These are phyloP conservation scores for Simplicillium aogashimaense DNA, from an alignment of 2,329 filamentous ascomycete species.

Conservation along the genomic window DNA sequence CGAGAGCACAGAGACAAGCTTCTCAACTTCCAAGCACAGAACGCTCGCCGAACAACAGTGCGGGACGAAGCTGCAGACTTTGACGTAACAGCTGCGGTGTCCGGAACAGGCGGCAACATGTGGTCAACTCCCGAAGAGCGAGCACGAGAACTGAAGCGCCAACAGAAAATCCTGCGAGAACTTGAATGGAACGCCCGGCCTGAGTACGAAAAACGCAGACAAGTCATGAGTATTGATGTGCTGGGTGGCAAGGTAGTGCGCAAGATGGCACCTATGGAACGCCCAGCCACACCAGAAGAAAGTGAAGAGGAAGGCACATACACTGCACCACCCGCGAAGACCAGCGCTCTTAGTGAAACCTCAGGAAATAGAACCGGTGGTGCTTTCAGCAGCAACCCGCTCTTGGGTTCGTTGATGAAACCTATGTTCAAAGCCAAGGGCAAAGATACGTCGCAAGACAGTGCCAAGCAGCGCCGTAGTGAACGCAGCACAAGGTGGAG, in stretches of 20 bases:
- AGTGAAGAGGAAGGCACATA: conserved; percentile 24
- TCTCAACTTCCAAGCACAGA: conserved; percentile 74
- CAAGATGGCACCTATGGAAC: conserved; percentile 55
- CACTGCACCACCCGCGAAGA: conserved; percentile 12
- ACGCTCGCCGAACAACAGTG: conserved; percentile 73
- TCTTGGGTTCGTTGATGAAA: conserved; percentile 54
- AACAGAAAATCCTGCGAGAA: conserved; percentile 74
- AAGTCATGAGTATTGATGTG: conserved; percentile 79
- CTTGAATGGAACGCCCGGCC: conserved; percentile 79
- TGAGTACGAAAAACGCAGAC: conserved; percentile 79
- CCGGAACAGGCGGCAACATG: conserved; percentile 40
- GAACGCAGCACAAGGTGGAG: conserved; percentile 40
- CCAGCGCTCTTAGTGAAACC: conserved; percentile 19
- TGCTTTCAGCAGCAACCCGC: conserved; percentile 59
- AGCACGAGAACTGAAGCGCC: conserved; percentile 71
- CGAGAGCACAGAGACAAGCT: conserved; percentile 73
- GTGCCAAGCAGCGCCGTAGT: conserved; percentile 22
- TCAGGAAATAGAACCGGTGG: conserved; percentile 34
- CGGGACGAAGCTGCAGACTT: conserved; percentile 71
- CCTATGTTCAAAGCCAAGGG: conserved; percentile 48
- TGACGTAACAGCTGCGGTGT: conserved; percentile 36
- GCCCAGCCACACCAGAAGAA: conserved; percentile 43
- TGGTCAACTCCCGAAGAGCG: conserved; percentile 81
- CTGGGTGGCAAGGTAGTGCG: conserved; percentile 67
- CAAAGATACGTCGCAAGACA: conserved; percentile 34